These are phyloP conservation scores for Skeletonema marinoi DNA, from an alignment of 108 stramenopile species.

Conservation along the genomic window DNA sequence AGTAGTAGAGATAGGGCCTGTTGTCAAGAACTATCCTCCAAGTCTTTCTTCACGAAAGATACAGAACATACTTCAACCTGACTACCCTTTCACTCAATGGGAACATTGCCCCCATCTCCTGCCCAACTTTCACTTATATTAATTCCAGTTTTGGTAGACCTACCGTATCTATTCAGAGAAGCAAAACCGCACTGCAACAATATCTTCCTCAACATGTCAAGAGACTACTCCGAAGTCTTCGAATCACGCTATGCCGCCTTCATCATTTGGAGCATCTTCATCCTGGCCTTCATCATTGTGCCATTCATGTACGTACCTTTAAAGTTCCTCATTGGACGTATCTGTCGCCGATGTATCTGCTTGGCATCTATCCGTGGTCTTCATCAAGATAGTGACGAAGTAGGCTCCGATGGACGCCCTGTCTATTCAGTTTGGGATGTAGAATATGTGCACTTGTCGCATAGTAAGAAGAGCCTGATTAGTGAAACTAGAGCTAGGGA, in stretches of 20 bases:
- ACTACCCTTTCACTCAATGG: background rate
- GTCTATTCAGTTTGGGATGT: background rate
- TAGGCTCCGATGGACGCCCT: background rate
- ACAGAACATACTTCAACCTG: too few species aligned
- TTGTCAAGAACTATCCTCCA: too few species aligned
- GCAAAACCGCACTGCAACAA: background rate
- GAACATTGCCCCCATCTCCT: background rate
- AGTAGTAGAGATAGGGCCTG: too few species aligned
- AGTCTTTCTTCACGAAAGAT: too few species aligned
- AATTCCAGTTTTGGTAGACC: background rate
- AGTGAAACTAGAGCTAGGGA: background rate
- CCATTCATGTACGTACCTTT: background rate
- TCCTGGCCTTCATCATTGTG: slow-evolving; percentile 15
- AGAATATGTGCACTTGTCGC: background rate
- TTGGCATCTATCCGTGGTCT: background rate
- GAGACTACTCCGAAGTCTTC: background rate
- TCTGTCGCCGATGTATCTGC: background rate
- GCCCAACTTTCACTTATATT: background rate
- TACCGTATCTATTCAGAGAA: background rate
- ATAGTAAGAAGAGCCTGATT: background rate
- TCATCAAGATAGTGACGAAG: background rate
- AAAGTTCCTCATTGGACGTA: background rate
- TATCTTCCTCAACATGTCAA: background rate
- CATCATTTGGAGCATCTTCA: slow-evolving; percentile 18
- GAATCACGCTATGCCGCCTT: slow-evolving; percentile 19